Base-by-base conservation (phyloP, 441 rosid genomes). In the Adansonia gregorii region DNA sequence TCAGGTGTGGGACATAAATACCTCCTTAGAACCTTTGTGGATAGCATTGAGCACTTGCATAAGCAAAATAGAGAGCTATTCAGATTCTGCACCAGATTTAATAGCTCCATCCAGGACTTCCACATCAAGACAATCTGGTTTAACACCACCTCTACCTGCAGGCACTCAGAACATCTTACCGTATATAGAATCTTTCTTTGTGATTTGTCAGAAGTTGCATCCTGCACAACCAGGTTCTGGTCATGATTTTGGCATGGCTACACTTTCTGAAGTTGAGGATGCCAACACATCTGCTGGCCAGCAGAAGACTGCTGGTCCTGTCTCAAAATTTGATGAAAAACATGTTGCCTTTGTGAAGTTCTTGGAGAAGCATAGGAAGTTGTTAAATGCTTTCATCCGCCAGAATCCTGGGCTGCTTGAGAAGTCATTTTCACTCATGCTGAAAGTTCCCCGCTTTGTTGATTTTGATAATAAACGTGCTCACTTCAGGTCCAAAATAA, bases 141-240 rank as follows among this genome's bases (percentile, higher is more conserved):
- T 84, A 52, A 89, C 82, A 72, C 88, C 94, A 82, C 91, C 98
- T 49, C 94, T 95, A 19, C 99, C 98, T 83, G 97, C 97, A 0
- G 98, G 99, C 68, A 87, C 99, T 83, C 99, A 95, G 87, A 95
- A 93, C 83, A 89, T 95, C 76, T 86, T 95, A 79, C 99, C 99
- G 8, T 93, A 92, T 72, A 91, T 95, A 49, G 99, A 95, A 82
- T 92, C 99, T 71, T 95, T 95, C 85, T 95, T 95, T 17, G 99
- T 92, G 67, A 86, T 90, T 83, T 89, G 89, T 74, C 98, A 95
- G 86, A 95, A 93, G 86, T 78, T 95, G 78, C 94, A 93, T 82
- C 92, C 92, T 74, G 89, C 89, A 64, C 98, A 88, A 84, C 88
- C 93, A 15, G 89, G 90, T 76, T 83, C 91, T 46, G 77, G 85